phyloP scores from a whole-genome alignment of 371 early-diverging fungal genomes.

The Catenaria anguillulae region DNA sequence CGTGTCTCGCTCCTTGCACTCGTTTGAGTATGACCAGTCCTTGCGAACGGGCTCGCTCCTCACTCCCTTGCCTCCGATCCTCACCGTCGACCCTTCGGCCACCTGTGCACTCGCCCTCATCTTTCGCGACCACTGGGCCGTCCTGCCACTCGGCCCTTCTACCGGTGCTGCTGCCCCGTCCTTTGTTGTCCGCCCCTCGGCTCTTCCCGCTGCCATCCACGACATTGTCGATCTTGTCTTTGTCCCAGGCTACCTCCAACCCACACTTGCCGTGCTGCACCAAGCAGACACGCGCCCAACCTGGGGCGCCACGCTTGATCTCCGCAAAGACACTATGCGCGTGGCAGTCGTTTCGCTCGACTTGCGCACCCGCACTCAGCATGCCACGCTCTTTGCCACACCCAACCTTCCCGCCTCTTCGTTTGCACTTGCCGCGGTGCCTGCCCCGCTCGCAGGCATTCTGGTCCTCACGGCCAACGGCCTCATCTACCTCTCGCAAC shows the following conservation, averaged over 20 bases:
- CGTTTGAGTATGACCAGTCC: background rate
- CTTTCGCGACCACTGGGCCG: constrained; percentile 74
- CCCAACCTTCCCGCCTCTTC: constrained; percentile 70
- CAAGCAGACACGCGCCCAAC: constrained; percentile 32
- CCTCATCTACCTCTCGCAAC: constrained; percentile 73
- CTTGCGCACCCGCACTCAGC: constrained; percentile 36
- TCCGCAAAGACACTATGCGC: constrained; percentile 55
- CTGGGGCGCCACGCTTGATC: constrained; percentile 39
- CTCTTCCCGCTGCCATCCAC: constrained; percentile 50
- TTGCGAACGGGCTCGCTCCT: background rate
- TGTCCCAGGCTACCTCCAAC: constrained; percentile 76
- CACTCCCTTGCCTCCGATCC: background rate
- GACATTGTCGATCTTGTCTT: constrained; percentile 81
- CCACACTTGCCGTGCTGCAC: constrained; percentile 85
- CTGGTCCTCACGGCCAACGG: constrained; percentile 63
- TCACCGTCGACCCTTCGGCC: constrained; percentile 32
- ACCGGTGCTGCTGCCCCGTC: constrained; percentile 27
- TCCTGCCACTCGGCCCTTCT: constrained; percentile 53
- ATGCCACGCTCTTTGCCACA: constrained; percentile 61
- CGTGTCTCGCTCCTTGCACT: background rate
- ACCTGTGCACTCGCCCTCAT: constrained; percentile 76
- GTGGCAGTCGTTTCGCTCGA: constrained; percentile 79
- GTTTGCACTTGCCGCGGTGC: constrained; percentile 50
- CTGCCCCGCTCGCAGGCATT: constrained; percentile 60
- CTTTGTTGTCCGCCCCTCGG: constrained; percentile 59